These are phyloP conservation scores for Irpex sp. DNA, from an alignment of 1,284 basidiomycete genomes.

Conservation along the genomic window DNA sequence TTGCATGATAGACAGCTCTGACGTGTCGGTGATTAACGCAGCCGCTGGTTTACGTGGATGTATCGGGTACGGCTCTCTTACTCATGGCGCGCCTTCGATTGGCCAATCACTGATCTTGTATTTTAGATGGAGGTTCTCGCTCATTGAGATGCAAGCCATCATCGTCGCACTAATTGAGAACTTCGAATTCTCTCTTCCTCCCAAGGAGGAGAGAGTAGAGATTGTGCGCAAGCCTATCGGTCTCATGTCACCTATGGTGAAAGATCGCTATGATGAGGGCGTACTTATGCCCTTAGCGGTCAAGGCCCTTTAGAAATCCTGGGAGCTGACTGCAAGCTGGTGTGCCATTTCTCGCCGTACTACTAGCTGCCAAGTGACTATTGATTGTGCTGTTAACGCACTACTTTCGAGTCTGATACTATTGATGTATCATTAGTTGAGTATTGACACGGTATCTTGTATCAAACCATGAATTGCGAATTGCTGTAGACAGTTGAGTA, in stretches of 20 bases:
- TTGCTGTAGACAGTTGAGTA: too few species aligned
- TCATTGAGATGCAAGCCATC: slow-evolving; percentile 13
- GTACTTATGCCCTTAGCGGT: slow-evolving; percentile 16
- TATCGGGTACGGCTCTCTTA: slow-evolving; percentile 8
- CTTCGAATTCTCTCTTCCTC: slow-evolving; percentile 13
- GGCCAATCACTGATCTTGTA: neutral
- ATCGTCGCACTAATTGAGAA: slow-evolving; percentile 9
- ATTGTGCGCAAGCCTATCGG: slow-evolving; percentile 18
- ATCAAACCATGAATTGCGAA: too few species aligned
- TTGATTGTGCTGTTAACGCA: too few species aligned
- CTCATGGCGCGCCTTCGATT: neutral
- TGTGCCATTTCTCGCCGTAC: neutral
- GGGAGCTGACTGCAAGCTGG: neutral
- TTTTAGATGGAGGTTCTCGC: slow-evolving; percentile 14
- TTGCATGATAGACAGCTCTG: neutral
- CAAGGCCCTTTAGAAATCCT: neutral
- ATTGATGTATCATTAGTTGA: too few species aligned
- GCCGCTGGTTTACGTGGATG: slow-evolving; percentile 12
- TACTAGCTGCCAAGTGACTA: too few species aligned
- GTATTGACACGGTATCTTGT: too few species aligned
- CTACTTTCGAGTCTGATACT: too few species aligned
- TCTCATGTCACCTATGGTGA: slow-evolving; percentile 19
- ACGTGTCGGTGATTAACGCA: neutral
- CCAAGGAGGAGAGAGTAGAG: slow-evolving; percentile 13
- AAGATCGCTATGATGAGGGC: slow-evolving; percentile 18